Evolutionary conservation across 2,329 filamentous ascomycete genomes (phyloP).

Genomic region (Colletotrichum lini): DNA sequence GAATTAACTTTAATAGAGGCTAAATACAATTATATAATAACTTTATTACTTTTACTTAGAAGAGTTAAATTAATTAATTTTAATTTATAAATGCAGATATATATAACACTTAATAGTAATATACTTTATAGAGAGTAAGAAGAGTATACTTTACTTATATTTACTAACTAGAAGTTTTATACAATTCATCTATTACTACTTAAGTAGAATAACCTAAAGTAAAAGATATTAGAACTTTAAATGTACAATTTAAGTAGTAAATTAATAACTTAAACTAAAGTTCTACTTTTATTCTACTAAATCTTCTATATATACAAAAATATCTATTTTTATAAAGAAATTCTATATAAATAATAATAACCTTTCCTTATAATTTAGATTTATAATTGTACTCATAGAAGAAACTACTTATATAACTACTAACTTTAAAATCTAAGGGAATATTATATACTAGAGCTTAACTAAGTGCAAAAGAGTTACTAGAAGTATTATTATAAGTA

Average conservation of each 20-base stretch:
- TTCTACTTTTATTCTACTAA: background rate
- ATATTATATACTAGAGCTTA: background rate
- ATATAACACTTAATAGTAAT: too few relatives aligned
- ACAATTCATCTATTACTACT: background rate
- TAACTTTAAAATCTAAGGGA: background rate
- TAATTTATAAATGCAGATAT: too few relatives aligned
- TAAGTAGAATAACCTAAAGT: background rate
- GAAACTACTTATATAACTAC: background rate
- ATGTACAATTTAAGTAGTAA: background rate
- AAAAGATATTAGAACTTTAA: background rate
- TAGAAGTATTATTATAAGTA: background rate
- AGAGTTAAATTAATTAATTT: too few relatives aligned
- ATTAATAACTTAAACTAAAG: background rate
- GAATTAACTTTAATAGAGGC: too few relatives aligned
- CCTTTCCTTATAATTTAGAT: background rate
- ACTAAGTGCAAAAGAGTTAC: too few relatives aligned
- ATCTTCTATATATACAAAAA: background rate
- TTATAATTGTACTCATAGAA: background rate
- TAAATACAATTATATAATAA: too few relatives aligned
- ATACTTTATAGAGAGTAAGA: too few relatives aligned
- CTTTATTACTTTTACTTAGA: too few relatives aligned
- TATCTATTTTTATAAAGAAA: conserved; percentile 3
- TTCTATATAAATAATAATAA: background rate
- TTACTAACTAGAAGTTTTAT: background rate
- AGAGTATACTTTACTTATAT: background rate